A percentile compares a stretch with the other conserved stretches of the same genome.
Conservation (phyloP, 2,329 filamentous ascomycete species). For the Talaromyces sp. region DNA sequence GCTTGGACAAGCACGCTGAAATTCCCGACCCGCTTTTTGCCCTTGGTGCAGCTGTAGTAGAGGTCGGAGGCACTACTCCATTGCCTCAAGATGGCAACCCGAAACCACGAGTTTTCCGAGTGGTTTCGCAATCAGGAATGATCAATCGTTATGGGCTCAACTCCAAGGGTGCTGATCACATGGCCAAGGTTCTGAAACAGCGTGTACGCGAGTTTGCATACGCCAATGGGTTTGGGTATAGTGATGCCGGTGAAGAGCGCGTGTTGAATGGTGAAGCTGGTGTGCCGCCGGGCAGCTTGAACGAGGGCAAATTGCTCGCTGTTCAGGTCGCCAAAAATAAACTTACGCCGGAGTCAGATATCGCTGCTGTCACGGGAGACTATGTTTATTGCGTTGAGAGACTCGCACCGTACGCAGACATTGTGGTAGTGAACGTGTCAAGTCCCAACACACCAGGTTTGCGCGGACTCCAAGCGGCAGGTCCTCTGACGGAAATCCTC, state of each 20-base stretch:
- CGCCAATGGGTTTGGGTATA: conserved; percentile 61
- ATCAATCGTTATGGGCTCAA: conserved; percentile 97
- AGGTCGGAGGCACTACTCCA: conserved; percentile 87
- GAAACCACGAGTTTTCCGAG: conserved; percentile 79
- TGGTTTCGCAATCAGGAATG: conserved; percentile 77
- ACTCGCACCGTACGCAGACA: conserved; percentile 83
- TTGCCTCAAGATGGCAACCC: conserved; percentile 85
- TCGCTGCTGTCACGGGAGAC: conserved; percentile 70
- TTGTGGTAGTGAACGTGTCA: conserved; percentile 97
- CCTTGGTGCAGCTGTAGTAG: conserved; percentile 79
- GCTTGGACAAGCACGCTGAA: conserved; percentile 90
- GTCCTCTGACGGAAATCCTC: conserved; percentile 76
- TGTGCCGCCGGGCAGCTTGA: conserved; percentile 79
- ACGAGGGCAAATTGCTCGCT: conserved; percentile 70
- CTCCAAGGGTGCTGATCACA: conserved; percentile 80
- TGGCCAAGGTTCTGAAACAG: conserved; percentile 73
- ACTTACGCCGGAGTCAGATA: conserved; percentile 76
- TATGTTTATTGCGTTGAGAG: conserved; percentile 87
- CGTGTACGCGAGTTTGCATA: conserved; percentile 75
- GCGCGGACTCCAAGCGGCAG: conserved; percentile 77
- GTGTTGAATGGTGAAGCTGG: conserved; percentile 72
- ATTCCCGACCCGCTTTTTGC: conserved; percentile 81
- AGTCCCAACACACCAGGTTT: conserved; percentile 94
- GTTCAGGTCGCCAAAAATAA: conserved; percentile 99
- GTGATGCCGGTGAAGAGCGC: conserved; percentile 61